These are phyloP conservation scores for Forsythia suspensa DNA, from an alignment of 257 asterid species.

Conservation along the genomic window DNA sequence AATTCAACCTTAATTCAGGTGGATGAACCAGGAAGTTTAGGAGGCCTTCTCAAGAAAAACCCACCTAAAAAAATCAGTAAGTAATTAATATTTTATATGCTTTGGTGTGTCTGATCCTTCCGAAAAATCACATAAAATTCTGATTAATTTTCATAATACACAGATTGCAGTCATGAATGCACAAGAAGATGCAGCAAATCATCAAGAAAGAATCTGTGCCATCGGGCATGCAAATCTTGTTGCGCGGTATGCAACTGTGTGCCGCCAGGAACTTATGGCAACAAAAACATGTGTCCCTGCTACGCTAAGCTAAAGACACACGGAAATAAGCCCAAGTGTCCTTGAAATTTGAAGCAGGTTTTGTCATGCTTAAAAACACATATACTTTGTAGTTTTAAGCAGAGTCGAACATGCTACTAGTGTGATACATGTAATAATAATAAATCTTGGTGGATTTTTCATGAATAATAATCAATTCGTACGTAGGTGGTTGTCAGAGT, in stretches of 20 bases:
- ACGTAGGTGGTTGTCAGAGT: neutral
- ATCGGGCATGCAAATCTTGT: conserved; percentile 33
- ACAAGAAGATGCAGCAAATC: conserved; percentile 35
- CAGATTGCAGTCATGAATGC: conserved; percentile 40
- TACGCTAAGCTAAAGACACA: conserved; percentile 35
- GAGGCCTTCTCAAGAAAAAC: conserved; percentile 4
- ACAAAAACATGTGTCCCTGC: conserved; percentile 38
- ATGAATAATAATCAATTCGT: neutral
- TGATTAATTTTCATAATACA: neutral
- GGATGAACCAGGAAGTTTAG: conserved; percentile 10
- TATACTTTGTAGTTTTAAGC: neutral
- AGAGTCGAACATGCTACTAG: neutral
- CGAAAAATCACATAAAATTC: neutral
- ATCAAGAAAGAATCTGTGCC: conserved; percentile 40
- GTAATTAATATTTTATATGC: neutral
- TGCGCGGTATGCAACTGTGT: conserved; percentile 41
- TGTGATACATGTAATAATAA: too few relatives aligned
- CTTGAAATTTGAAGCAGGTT: conserved; percentile 5
- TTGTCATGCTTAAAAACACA: neutral
- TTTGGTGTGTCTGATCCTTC: neutral
- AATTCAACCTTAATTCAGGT: conserved; percentile 14
- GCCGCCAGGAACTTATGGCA: conserved; percentile 44
- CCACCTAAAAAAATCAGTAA: conserved; percentile 23
- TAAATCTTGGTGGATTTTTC: neutral
- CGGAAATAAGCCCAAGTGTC: conserved; percentile 37